Percentiles rank a stretch among this genome's conserved stretches.
Evolutionary conservation across 2,329 filamentous ascomycete species (phyloP).

Genomic region (Blastomyces gilchristii): DNA sequence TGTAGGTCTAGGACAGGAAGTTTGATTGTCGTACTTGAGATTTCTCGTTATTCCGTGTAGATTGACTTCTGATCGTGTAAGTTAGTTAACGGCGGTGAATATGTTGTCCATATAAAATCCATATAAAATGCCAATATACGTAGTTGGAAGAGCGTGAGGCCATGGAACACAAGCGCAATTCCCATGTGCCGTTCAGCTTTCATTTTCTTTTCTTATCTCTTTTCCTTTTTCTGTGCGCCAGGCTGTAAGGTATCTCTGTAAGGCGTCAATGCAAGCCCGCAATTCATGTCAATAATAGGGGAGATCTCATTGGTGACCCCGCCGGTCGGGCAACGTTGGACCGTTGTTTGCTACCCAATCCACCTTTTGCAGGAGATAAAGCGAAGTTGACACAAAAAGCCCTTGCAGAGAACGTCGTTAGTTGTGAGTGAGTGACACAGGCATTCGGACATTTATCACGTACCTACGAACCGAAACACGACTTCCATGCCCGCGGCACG

Average conservation of each 20-base stretch:
- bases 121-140: too few species aligned
- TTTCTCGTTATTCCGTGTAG: too few species aligned
- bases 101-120: too few species aligned
- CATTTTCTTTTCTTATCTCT: too few species aligned
- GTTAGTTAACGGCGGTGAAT: too few species aligned
- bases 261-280: not conserved
- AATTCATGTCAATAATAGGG: too few species aligned
- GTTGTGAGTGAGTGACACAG: not conserved
- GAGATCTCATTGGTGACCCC: not conserved
- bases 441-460: not conserved
- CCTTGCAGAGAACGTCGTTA: not conserved
- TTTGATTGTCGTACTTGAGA: too few species aligned
- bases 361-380: not conserved
- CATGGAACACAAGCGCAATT: too few species aligned
- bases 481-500: not conserved
- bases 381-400: not conserved
- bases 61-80: not conserved
- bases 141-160: too few species aligned
- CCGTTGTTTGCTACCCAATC: slow-evolving; percentile 3
- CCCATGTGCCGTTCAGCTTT: too few species aligned
- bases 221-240: not conserved
- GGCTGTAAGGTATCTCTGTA: not conserved
- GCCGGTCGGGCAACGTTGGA: not conserved
- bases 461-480: not conserved
- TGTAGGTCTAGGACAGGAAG: not conserved